Evolutionary conservation across 116 monocot species (phyloP).

Genomic region (Zostera marina): DNA sequence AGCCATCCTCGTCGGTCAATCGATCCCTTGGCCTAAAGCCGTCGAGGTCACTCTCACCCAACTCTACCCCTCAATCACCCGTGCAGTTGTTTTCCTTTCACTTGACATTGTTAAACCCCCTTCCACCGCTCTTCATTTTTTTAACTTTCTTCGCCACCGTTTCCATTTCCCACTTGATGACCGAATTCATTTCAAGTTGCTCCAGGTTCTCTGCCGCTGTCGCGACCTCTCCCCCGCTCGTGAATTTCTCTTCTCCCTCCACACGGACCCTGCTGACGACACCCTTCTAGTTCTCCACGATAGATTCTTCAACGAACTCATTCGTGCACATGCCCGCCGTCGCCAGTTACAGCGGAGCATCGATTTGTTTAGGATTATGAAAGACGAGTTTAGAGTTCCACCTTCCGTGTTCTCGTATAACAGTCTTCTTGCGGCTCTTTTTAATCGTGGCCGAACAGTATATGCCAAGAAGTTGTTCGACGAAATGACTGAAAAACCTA

Average conservation of each 20-base stretch:
- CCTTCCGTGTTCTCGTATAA: slow-evolving; percentile 65
- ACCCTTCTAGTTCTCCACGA: slow-evolving; percentile 20
- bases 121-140: slow-evolving; percentile 15
- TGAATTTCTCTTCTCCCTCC: slow-evolving; percentile 45
- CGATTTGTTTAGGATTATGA: slow-evolving; percentile 34
- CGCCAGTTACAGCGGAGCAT: slow-evolving; percentile 24
- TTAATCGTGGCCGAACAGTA: slow-evolving; percentile 43
- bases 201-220: slow-evolving; percentile 44
- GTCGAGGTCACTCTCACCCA: slow-evolving; percentile 3
- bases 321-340: slow-evolving; percentile 33
- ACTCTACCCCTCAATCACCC: slow-evolving; percentile 6
- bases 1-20: slow-evolving; percentile 7
- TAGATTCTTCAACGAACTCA: slow-evolving; percentile 49
- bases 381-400: slow-evolving; percentile 12
- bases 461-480: slow-evolving; percentile 27
- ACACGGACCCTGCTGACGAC: slow-evolving; percentile 7
- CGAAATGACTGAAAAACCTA: slow-evolving; percentile 19
- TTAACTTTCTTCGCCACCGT: slow-evolving; percentile 11
- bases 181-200: slow-evolving; percentile 23
- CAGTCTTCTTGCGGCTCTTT: slow-evolving; percentile 39
- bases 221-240: slow-evolving; percentile 26
- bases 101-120: slow-evolving; percentile 16
- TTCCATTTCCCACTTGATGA: slow-evolving; percentile 9
- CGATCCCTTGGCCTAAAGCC: slow-evolving; percentile 5
- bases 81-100: slow-evolving; percentile 10